These are phyloP conservation scores for Rhodosporidiobolus sp. DNA, from an alignment of 768 basidiomycete species.

Conservation along the genomic window DNA sequence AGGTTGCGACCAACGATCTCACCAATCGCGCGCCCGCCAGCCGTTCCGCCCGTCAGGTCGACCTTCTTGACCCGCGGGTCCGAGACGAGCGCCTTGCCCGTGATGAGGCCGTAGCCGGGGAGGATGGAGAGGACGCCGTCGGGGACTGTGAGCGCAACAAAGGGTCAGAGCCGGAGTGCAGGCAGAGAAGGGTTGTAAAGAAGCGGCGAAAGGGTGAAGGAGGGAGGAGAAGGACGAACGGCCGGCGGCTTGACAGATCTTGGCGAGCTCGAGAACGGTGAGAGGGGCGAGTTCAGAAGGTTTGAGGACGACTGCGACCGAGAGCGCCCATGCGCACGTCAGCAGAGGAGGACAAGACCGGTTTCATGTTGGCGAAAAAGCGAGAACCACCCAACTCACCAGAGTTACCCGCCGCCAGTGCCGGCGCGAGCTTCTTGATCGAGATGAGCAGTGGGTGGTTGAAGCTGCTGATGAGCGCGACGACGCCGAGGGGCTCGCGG, in stretches of 20 bases:
- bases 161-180: not conserved
- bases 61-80: constrained; percentile 72
- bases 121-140: constrained; percentile 68
- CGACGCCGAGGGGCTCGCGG: constrained; percentile 78
- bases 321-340: constrained; percentile 8
- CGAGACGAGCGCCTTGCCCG: constrained; percentile 64
- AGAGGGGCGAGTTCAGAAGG: constrained; percentile 65
- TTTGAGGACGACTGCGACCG: constrained; percentile 26
- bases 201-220: not conserved
- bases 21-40: constrained; percentile 70
- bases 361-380: constrained; percentile 57
- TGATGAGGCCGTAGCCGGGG: constrained; percentile 65
- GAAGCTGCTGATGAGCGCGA: constrained; percentile 72
- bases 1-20: constrained; percentile 70
- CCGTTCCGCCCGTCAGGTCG: constrained; percentile 67
- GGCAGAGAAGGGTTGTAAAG: not conserved
- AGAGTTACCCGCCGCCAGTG: constrained; percentile 25
- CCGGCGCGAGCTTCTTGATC: constrained; percentile 71
- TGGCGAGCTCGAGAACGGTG: constrained; percentile 71
- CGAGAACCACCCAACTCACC: not conserved
- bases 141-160: constrained; percentile 62
- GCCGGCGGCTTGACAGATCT: constrained; percentile 64
- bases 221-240: constrained; percentile 51
- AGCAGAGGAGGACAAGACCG: constrained; percentile 52
- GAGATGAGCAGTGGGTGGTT: constrained; percentile 87